Evolutionary conservation across 2,329 filamentous ascomycete species (phyloP).

Genomic region (Acrodontium crateriforme): DNA sequence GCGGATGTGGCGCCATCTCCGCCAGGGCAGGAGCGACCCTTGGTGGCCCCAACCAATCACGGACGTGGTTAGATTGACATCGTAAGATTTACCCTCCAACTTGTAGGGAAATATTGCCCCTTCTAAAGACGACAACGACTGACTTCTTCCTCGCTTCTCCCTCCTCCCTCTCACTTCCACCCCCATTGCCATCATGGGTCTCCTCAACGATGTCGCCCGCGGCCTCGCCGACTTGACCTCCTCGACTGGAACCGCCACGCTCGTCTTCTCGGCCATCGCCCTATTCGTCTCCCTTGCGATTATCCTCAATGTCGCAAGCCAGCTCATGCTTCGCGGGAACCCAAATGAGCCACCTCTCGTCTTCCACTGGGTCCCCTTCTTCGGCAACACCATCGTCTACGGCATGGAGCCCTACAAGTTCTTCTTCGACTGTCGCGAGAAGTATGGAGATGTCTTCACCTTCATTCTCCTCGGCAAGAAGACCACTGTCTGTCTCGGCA

Average conservation of each 20-base stretch:
- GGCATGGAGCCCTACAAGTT: constrained; percentile 88
- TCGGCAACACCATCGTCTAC: constrained; percentile 86
- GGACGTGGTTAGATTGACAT: too few species aligned
- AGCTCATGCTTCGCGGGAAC: constrained; percentile 54
- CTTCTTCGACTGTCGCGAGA: constrained; percentile 58
- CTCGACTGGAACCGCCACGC: background rate
- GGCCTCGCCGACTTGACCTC: constrained; percentile 6
- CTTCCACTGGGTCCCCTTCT: constrained; percentile 53
- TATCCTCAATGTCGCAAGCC: constrained; percentile 63
- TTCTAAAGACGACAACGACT: too few species aligned
- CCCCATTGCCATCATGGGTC: constrained; percentile 16
- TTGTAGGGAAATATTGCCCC: too few species aligned
- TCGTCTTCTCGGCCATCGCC: background rate
- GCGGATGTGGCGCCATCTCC: too few species aligned
- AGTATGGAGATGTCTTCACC: constrained; percentile 85
- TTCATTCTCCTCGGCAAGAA: constrained; percentile 80
- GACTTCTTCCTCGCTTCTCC: too few species aligned
- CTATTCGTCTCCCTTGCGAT: constrained; percentile 44
- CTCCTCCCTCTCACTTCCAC: too few species aligned
- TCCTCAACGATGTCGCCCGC: constrained; percentile 13
- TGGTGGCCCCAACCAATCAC: too few species aligned
- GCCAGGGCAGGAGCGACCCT: too few species aligned
- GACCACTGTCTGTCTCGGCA: constrained; percentile 73
- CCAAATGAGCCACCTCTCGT: constrained; percentile 51
- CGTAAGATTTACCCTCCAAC: too few species aligned